These are phyloP conservation scores for Penicillium verhagenii DNA, from an alignment of 495 filamentous ascomycete species.

Conservation along the genomic window DNA sequence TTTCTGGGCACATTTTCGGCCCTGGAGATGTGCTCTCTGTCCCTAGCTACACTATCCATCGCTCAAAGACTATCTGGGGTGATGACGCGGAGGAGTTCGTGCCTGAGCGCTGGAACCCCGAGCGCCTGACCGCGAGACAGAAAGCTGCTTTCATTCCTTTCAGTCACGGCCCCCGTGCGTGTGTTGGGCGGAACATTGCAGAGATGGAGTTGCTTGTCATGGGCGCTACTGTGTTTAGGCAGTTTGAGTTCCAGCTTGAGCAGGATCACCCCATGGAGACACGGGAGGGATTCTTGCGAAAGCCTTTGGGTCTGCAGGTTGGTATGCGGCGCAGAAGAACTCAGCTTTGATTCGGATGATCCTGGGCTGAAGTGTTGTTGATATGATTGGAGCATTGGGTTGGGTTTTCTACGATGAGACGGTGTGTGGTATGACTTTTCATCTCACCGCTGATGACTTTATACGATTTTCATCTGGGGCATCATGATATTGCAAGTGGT, in stretches of 20 bases:
- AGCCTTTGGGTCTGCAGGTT: conserved; percentile 74
- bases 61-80: conserved; percentile 80
- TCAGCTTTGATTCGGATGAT: conserved; percentile 5
- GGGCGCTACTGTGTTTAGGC: conserved; percentile 67
- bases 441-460: conserved; percentile 15
- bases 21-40: conserved; percentile 77
- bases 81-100: conserved; percentile 72
- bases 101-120: conserved; percentile 71
- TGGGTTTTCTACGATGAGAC: not conserved
- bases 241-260: conserved; percentile 72
- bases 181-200: conserved; percentile 83
- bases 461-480: not conserved
- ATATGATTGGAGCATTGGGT: not conserved
- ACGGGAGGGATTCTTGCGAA: conserved; percentile 84
- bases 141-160: conserved; percentile 84
- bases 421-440: not conserved
- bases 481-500: not conserved
- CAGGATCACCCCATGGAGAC: conserved; percentile 71
- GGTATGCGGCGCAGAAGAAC: conserved; percentile 57
- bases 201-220: conserved; percentile 93
- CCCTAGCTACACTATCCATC: conserved; percentile 86
- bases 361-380: not conserved
- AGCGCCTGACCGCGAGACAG: conserved; percentile 57
- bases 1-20: conserved; percentile 64
- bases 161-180: conserved; percentile 74